phyloP scores from a whole-genome alignment of 2,329 filamentous ascomycete species.

The Emericellopsis cladophorae region DNA sequence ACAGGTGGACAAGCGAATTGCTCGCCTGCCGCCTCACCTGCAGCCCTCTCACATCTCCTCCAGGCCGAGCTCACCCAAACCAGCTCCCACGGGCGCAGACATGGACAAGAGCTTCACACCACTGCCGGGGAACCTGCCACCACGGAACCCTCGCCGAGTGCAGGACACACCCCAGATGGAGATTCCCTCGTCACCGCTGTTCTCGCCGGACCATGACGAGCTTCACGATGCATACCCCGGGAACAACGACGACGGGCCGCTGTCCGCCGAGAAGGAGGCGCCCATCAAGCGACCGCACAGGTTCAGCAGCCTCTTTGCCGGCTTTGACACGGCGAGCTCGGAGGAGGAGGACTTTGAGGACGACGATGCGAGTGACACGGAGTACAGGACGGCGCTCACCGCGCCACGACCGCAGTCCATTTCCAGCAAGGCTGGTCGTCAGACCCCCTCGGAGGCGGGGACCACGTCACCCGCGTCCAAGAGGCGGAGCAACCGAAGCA shows the following conservation, averaged over 20 bases:
- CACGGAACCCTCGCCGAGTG: conserved; percentile 44
- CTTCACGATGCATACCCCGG: conserved; percentile 57
- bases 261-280: conserved; percentile 41
- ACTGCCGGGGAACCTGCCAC: conserved; percentile 39
- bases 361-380: conserved; percentile 50
- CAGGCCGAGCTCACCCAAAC: conserved; percentile 40
- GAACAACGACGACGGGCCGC: conserved; percentile 68
- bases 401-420: conserved; percentile 42
- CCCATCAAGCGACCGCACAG: conserved; percentile 58
- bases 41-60: conserved; percentile 65
- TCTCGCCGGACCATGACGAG: conserved; percentile 22
- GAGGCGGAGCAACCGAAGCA: conserved; percentile 3
- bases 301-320: conserved; percentile 76
- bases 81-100: conserved; percentile 11
- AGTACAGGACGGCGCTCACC: conserved; percentile 53
- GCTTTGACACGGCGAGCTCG: conserved; percentile 62
- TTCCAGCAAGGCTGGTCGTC: conserved; percentile 24
- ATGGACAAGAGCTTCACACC: conserved; percentile 34
- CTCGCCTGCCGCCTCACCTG: conserved; percentile 63
- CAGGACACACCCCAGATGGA: conserved; percentile 6
- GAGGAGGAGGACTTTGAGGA: conserved; percentile 52
- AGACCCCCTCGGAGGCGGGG: conserved; percentile 23
- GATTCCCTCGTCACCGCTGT: conserved; percentile 34
- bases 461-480: conserved; percentile 29
- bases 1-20: conserved; percentile 63